phyloP scores from a whole-genome alignment of 2,329 filamentous ascomycete species.

The Exophiala mesophila region DNA sequence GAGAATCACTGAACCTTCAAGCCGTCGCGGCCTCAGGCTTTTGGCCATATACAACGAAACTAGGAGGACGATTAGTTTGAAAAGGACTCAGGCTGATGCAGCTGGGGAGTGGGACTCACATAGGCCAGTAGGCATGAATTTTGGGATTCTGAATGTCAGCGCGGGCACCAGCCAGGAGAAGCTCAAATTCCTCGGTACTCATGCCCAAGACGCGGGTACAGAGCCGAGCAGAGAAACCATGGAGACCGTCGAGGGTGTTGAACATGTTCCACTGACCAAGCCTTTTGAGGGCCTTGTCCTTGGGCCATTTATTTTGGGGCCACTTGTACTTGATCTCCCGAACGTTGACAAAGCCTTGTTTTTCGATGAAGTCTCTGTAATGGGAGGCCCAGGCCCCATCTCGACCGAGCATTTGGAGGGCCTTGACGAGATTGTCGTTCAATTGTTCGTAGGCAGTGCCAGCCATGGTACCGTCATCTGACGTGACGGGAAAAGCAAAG shows the following conservation, averaged over 20 bases:
- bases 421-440: not conserved
- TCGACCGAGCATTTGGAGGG: conserved; percentile 3
- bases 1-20: no score
- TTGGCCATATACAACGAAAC: conserved; percentile 7
- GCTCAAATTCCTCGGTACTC: conserved; percentile 22
- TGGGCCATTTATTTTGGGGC: conserved; percentile 30
- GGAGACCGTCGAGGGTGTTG: conserved; percentile 23
- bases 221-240: conserved; percentile 24
- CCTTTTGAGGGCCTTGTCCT: conserved; percentile 28
- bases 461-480: conserved; percentile 18
- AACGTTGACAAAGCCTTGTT: conserved; percentile 27
- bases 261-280: conserved; percentile 21
- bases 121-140: conserved; percentile 12
- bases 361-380: conserved; percentile 25
- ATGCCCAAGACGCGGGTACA: conserved; percentile 27
- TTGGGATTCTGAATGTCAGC: conserved; percentile 17
- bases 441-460: not conserved
- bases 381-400: conserved; percentile 19
- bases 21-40: no score
- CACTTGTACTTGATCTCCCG: conserved; percentile 18
- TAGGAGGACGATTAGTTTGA: not conserved
- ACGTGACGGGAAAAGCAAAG: conserved; percentile 25
- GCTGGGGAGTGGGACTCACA: conserved; percentile 16
- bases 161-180: conserved; percentile 19
- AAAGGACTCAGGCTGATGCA: conserved; percentile 20